Evolutionary conservation across 345 rosid genomes (phyloP).

Genomic region (Geranium brycei): DNA sequence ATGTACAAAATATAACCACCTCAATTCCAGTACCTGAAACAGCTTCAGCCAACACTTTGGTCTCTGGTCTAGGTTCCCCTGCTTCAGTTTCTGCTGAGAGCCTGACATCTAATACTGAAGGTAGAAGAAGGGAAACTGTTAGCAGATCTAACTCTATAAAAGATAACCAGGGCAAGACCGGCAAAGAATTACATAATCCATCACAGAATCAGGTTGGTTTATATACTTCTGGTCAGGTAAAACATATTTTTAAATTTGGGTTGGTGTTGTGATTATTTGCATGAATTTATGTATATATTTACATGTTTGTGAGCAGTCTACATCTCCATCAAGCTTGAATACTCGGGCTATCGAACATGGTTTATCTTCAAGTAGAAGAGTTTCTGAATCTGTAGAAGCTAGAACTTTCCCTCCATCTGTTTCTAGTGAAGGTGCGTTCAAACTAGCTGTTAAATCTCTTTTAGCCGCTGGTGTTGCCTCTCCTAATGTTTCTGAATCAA

Average conservation of each 20-base stretch:
- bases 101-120: constrained; percentile 18
- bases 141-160: constrained; percentile 41
- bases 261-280: neutral
- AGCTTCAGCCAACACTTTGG: constrained; percentile 7
- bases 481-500: constrained; percentile 21
- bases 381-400: constrained; percentile 22
- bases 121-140: constrained; percentile 23
- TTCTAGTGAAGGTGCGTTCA: constrained; percentile 15
- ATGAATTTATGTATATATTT: neutral
- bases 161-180: constrained; percentile 31
- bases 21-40: constrained; percentile 34
- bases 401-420: constrained; percentile 13
- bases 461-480: constrained; percentile 14
- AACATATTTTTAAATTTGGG: neutral
- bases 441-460: constrained; percentile 15
- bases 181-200: constrained; percentile 26
- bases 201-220: constrained; percentile 1
- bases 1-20: constrained; percentile 23
- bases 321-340: constrained; percentile 9
- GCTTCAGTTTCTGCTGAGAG: too few relatives aligned
- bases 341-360: neutral
- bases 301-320: constrained; percentile 27
- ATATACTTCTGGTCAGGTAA: neutral
- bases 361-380: constrained; percentile 16
- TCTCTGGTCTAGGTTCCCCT: too few relatives aligned